Conservation (phyloP, 306 rosid genomes). For the Ormosia emarginata region DNA sequence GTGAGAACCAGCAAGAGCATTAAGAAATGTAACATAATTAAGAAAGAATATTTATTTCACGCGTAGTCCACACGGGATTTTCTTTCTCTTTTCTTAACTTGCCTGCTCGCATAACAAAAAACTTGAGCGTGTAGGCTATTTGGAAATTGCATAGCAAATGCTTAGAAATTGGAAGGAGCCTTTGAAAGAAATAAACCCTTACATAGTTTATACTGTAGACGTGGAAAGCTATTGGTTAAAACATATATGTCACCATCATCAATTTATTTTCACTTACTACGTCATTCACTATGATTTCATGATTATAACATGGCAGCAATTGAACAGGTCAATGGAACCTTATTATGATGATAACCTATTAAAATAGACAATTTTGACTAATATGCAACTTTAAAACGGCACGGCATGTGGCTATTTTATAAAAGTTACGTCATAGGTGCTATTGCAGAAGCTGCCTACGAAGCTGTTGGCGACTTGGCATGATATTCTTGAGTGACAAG, state of each 20-base stretch:
- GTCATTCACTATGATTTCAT: not conserved
- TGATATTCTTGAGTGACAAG: not conserved
- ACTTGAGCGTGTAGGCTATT: not conserved
- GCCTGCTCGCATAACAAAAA: conserved; percentile 23
- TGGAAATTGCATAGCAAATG: conserved; percentile 36
- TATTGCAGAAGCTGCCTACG: not conserved
- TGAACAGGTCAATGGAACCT: not conserved
- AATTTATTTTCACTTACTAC: not conserved
- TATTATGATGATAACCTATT: not conserved
- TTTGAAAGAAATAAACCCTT: not conserved
- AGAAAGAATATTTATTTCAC: conserved; percentile 20
- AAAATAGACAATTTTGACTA: not conserved
- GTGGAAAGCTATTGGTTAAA: not conserved
- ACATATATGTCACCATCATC: not conserved
- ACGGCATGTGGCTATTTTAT: not conserved
- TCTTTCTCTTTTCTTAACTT: conserved; percentile 19
- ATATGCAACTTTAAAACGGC: not conserved
- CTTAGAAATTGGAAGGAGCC: conserved; percentile 26
- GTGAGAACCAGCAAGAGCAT: not conserved
- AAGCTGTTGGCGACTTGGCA: not conserved
- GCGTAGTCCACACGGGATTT: conserved; percentile 26
- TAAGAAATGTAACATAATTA: not conserved
- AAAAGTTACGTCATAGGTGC: not conserved
- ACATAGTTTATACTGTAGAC: not conserved
- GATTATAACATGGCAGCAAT: not conserved